Evolutionary conservation across 352 stramenopile species (phyloP).

Genomic region (Globisporangium nodosum): DNA sequence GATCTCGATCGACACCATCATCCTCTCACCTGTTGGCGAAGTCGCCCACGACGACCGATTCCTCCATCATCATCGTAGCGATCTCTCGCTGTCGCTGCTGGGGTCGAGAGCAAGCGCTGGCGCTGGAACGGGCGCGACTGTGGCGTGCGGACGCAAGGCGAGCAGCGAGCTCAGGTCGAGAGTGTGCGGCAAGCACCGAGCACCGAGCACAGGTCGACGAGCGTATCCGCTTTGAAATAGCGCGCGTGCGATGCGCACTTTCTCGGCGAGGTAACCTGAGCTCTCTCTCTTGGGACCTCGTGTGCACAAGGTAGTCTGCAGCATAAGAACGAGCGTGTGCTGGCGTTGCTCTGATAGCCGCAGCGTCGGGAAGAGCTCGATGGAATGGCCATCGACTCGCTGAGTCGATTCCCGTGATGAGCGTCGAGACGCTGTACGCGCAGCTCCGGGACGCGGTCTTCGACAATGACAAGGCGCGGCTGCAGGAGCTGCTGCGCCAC

Average conservation of each 20-base stretch:
- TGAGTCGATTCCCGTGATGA: not conserved
- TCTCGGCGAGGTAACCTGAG: not conserved
- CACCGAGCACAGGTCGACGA: not conserved
- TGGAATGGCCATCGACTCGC: not conserved
- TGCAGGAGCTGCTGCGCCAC: constrained; percentile 32
- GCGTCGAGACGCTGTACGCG: constrained; percentile 49
- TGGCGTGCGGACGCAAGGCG: not conserved
- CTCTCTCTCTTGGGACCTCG: not conserved
- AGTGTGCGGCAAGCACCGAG: no score
- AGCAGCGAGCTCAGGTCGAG: not conserved
- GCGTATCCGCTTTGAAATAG: constrained; percentile 7
- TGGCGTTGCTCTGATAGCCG: not conserved
- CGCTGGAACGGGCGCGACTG: not conserved
- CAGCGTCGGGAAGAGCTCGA: no score
- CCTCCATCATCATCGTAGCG: constrained; percentile 36
- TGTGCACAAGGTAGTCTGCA: not conserved
- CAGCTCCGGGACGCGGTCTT: constrained; percentile 70
- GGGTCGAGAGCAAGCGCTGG: not conserved
- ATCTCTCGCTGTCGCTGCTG: not conserved
- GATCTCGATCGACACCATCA: no score
- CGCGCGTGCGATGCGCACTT: not conserved
- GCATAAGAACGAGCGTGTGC: no score
- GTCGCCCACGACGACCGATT: constrained; percentile 36
- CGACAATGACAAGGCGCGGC: constrained; percentile 44
- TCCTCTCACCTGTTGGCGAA: constrained; percentile 45